Evolutionary conservation across 768 basidiomycete genomes (phyloP), one percentile per base, ranked within the genome.

Genomic region (Tricholoma sp.): DNA sequence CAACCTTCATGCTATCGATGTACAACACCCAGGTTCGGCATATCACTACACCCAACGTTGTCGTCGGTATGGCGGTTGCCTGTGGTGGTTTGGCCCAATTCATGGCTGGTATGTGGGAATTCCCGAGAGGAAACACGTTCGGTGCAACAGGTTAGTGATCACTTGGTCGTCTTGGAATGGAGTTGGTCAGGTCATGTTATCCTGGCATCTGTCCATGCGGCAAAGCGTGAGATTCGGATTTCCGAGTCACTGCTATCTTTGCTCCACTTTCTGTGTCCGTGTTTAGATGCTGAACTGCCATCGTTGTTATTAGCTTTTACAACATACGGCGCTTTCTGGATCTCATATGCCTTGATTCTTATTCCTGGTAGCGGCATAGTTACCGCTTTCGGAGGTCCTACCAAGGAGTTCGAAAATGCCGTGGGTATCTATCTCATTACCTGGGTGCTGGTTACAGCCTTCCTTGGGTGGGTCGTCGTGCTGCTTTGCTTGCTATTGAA

Each of bases 31-130:
- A 76, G 15, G 77, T 80, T 1, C 79, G 84, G n/a, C 65, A 71
- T 20, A 75, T 91, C 59, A 59, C 64, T 15, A 63, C 66, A 5
- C 84, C 89, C 39, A 91, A 93, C 56, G 81, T 84, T 29, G 83
- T 92, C 49, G 79, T 93, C 50, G 94, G 91, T 51, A 92, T 95
- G 91, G 91, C 91, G 24, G 66, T 91, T 61, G 89, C 85, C 70
- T 82, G 82, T 59, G 94, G 93, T 60, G 94, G 94, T 57, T 83
- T 94, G 32, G 86, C 79, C 11, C 94, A 95, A 67, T 76, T 95
- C 47, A 73, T 94, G 37, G 93, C 92, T 31, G 94, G 94, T 41
- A 91, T 94, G 87, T 93, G 91, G 91, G 86, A 86, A 70, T 87
- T 86, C 72, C 81, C 83, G 13, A 71, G 79, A 32, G 85, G 85